Conservation (phyloP, 768 basidiomycete species). For the Rhodotorula graminis region DNA sequence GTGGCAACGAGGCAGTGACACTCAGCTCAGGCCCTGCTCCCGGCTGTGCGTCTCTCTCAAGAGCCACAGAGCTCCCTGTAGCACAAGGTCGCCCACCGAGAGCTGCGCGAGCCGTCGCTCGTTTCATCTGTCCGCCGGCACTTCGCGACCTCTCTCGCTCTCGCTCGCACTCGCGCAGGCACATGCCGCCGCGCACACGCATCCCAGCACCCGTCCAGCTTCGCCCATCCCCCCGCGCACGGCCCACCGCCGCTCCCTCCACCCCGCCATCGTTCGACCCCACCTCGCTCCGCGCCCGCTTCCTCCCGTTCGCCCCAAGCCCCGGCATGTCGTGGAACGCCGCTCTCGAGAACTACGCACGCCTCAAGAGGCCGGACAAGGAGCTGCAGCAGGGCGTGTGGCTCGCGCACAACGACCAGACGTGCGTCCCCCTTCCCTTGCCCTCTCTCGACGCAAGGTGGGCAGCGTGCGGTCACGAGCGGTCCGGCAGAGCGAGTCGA, state of each 20-base stretch:
- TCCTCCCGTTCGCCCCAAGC: conserved; percentile 18
- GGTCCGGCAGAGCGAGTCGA: no score
- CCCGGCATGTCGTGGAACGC: conserved; percentile 6
- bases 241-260: background rate
- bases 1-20: no score
- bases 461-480: no score
- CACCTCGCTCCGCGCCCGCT: conserved; percentile 18
- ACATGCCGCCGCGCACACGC: no score
- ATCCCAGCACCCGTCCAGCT: no score
- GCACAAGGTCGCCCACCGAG: no score
- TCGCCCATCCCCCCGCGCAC: background rate
- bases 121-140: background rate
- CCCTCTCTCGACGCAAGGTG: no score
- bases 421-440: conserved; percentile 1
- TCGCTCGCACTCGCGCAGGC: no score
- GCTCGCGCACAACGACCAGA: conserved; percentile 1
- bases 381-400: conserved; percentile 10
- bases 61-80: no score
- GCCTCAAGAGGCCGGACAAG: conserved; percentile 11
- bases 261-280: background rate
- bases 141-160: background rate
- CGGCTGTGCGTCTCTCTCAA: no score
- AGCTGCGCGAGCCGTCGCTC: no score
- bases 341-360: conserved; percentile 20
- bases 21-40: no score